Evolutionary conservation across 2,329 filamentous ascomycete genomes (phyloP).

Genomic region (Fusarium sublunatum): DNA sequence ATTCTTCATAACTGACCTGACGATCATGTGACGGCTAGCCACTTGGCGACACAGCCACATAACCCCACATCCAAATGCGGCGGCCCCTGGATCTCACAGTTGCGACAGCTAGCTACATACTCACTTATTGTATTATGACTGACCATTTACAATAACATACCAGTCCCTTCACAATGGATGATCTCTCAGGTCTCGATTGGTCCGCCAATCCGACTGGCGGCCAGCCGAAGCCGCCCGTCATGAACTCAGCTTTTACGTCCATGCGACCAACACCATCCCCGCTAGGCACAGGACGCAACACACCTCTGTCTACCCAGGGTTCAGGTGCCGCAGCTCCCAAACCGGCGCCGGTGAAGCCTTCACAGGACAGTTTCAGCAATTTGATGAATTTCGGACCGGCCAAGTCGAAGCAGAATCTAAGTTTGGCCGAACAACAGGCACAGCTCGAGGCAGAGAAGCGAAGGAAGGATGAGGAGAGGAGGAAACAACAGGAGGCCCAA

Average conservation of each 20-base stretch:
- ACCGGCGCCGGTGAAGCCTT: conserved; percentile 60
- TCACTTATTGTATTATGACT: conserved; percentile 42
- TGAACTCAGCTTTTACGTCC: conserved; percentile 60
- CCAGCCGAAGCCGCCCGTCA: conserved; percentile 54
- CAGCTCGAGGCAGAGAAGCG: conserved; percentile 73
- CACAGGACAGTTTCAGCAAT: conserved; percentile 81
- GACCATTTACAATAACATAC: conserved; percentile 40
- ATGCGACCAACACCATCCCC: conserved; percentile 68
- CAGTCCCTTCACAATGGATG: conserved; percentile 63
- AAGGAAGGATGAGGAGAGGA: conserved; percentile 79
- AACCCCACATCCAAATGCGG: conserved; percentile 42
- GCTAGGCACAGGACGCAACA: conserved; percentile 66
- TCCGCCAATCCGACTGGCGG: conserved; percentile 56
- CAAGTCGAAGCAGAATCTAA: conserved; percentile 76
- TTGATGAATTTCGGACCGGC: conserved; percentile 70
- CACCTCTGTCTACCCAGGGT: conserved; percentile 64
- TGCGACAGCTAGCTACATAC: conserved; percentile 34
- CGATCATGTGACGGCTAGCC: conserved; percentile 34
- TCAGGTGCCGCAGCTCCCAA: conserved; percentile 59
- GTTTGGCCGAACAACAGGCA: conserved; percentile 80
- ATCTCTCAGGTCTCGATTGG: conserved; percentile 71
- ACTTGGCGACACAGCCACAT: conserved; percentile 39
- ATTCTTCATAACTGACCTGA: background rate
- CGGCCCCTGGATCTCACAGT: conserved; percentile 38
- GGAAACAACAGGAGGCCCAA: conserved; percentile 76